Evolutionary conservation across 2,329 filamentous ascomycete genomes (phyloP), one percentile per base, ranked within the genome.

Genomic region (Sphaerulina musiva): DNA sequence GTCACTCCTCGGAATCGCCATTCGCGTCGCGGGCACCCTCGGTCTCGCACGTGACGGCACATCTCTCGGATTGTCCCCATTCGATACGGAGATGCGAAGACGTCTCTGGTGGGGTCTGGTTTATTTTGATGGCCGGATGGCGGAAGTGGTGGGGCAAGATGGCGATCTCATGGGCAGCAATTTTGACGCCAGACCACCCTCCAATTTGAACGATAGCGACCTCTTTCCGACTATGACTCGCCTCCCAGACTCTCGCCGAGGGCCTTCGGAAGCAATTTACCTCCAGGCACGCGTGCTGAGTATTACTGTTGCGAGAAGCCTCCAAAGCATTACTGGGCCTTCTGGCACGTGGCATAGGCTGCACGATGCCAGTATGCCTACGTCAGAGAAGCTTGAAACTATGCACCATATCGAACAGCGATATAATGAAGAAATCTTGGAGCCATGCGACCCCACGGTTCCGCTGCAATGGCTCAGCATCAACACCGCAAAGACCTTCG

Each of bases 51-150:
- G 59, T 2, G 68, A 69, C 40, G 64, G 65, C 29, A 61, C 54
- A 8, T 55, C 59, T 9, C 57, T 66, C 8, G 56, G 55, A n/a
- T 51, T 70, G 9, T 60, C 67, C 11, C 64, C 65, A 3, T 69
- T 70, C 53, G 68, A 70, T 38, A 61, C 59, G 6, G 68, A 70
- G 47, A 66, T 69, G 58, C 67, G 67, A 3, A 52, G 66, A 38
- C 62, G 68, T 3, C 53, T 70, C 7, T 70, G 66, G 66, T 70
- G 68, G 66, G 64, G 59, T 3, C 56, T 90, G 12, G 76, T 85
- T 1, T 74, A 81, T 26, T 85, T 87, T 59, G 86, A 90, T 67
- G 76, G 79, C 56, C 82, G 86, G 20, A 79, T 87, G 38, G 78
- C 82, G 53, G 85, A 89, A 66, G 79, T 88, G 3, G 61, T 64